Evolutionary conservation across 1,284 basidiomycete genomes (phyloP), one percentile per base, ranked within the genome.

Genomic region (Marasmius fiardii): DNA sequence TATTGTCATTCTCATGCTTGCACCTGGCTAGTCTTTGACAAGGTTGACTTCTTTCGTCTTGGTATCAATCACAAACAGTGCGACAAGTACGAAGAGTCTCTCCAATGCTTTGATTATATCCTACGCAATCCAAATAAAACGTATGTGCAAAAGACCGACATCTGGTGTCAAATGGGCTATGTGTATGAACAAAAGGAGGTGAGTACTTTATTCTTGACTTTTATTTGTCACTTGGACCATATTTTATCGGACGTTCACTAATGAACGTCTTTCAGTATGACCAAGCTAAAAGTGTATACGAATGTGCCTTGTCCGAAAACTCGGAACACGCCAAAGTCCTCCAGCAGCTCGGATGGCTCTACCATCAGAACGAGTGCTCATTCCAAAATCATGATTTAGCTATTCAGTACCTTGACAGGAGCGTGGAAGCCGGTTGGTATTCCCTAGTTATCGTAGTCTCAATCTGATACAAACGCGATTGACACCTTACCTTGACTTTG

Each of bases 41-140:
- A 98, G 78, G 92, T 95, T 41, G 98, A 99, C 71, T 88, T 98
- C 54, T 99, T 99, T 78, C 87, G 96, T 23, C 83, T 99, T 5
- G 97, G 97, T 35, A 99, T 99, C 67, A 99, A 98, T 63, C 99
- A 99, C 82, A 99, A 99, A 75, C 95, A 98, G 68, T 95, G 98
- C 70, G 86, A 90, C 68, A 98, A 98, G 74, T 96, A 93, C 64
- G 75, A 83, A 3, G 88, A 93, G 20, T 90, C 87, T 23, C 79
- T 97, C 21, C 83, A 86, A 53, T 97, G 95, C 75, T 99, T 99
- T 76, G 92, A 95, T 65, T 92, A 92, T 67, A 99, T 99, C 58
- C 85, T 99, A 58, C 88, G 90, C 64, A 96, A 94, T 66, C 96
- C 97, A 3, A 97, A 96, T 14, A 89, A 86, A 61, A 97, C 97